phyloP scores from a whole-genome alignment of 2,329 filamentous ascomycete species.

The Ophiostoma australiae region DNA sequence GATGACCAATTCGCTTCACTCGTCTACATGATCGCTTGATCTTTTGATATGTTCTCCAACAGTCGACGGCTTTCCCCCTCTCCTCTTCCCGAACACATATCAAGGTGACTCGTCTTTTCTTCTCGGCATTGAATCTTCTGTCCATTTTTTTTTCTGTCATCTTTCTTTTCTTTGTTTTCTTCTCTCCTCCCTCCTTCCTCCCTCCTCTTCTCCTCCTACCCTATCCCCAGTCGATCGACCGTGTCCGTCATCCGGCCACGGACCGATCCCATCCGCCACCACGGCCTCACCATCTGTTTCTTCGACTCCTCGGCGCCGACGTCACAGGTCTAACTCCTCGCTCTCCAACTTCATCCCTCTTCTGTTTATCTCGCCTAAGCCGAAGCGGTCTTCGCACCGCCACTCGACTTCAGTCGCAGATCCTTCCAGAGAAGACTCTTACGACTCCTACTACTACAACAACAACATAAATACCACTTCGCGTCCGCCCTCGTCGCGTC shows the following conservation, averaged over 20 bases:
- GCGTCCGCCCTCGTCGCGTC: constrained; percentile 11
- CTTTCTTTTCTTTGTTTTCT: constrained; percentile 14
- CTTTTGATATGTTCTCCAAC: constrained; percentile 53
- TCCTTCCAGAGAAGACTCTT: constrained; percentile 10
- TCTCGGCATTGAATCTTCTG: not conserved
- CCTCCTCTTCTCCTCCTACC: not conserved
- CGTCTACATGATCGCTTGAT: constrained; percentile 3
- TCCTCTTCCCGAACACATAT: constrained; percentile 57
- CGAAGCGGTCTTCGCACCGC: constrained; percentile 24
- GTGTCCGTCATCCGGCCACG: constrained; percentile 29
- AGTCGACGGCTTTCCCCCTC: constrained; percentile 50
- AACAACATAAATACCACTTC: not conserved
- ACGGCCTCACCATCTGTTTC: constrained; percentile 25
- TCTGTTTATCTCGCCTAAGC: constrained; percentile 27
- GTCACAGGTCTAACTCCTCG: constrained; percentile 27
- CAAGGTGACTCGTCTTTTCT: constrained; percentile 53
- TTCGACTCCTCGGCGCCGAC: constrained; percentile 27
- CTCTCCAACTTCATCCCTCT: constrained; percentile 25
- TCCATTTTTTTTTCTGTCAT: constrained; percentile 37
- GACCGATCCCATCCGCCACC: constrained; percentile 27
- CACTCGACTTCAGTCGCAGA: constrained; percentile 18
- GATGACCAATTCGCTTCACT: constrained; percentile 33
- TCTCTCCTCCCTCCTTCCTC: not conserved
- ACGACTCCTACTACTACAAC: constrained; percentile 17
- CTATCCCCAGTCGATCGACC: constrained; percentile 24